A percentile compares a stretch with the other conserved stretches of the same genome.
These are phyloP conservation scores for Pseudopediastrum boryanum DNA, from an alignment of 139 green algal genomes.

Conservation along the genomic window DNA sequence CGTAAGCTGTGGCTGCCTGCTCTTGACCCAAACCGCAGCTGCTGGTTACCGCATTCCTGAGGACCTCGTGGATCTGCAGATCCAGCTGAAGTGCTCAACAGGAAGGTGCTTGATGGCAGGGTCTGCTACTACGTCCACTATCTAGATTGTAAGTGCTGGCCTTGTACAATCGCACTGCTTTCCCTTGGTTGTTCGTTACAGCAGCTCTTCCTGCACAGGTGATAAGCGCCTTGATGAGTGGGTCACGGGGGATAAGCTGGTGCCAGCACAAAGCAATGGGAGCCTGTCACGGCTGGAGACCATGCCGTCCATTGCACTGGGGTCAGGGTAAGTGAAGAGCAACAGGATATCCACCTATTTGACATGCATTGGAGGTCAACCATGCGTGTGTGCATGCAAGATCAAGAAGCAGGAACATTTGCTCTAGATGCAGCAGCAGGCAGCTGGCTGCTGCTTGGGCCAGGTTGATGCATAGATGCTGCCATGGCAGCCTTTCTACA, in stretches of 20 bases:
- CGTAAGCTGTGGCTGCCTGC: slow-evolving; percentile 18
- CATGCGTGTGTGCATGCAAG: background rate
- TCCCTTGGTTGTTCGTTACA: background rate
- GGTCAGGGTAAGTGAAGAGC: background rate
- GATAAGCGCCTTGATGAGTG: slow-evolving; percentile 92
- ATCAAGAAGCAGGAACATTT: too few species aligned
- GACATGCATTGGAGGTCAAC: background rate
- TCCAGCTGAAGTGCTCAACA: slow-evolving; percentile 54
- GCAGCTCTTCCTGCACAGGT: slow-evolving; percentile 38
- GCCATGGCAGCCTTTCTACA: too few species aligned
- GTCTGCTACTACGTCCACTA: slow-evolving; percentile 91
- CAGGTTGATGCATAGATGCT: too few species aligned
- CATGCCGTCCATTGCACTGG: slow-evolving; percentile 11
- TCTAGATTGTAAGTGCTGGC: slow-evolving; percentile 69
- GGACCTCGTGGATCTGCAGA: slow-evolving; percentile 35
- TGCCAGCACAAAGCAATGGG: background rate
- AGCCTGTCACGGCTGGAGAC: slow-evolving; percentile 24
- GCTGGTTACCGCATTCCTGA: background rate
- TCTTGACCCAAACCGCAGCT: background rate
- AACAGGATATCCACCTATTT: background rate
- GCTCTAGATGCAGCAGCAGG: too few species aligned
- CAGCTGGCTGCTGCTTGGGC: too few species aligned
- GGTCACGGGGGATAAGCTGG: slow-evolving; percentile 67
- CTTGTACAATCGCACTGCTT: background rate
- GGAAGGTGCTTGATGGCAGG: slow-evolving; percentile 35